Evolutionary conservation across 176 grass and related monocot species (phyloP), one percentile per base, ranked within the genome.

Genomic region (Aegilops speltoides): DNA sequence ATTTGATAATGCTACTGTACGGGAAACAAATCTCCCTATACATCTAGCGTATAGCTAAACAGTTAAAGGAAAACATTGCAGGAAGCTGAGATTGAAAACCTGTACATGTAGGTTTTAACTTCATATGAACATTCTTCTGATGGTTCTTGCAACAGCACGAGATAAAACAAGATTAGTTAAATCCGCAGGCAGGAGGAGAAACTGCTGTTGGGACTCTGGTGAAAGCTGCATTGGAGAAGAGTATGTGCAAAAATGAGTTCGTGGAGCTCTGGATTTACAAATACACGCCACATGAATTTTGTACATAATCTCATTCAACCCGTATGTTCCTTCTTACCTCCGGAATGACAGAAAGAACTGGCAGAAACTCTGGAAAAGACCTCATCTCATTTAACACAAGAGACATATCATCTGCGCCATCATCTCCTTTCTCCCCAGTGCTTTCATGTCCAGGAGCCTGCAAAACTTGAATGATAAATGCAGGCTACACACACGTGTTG

Each of bases 111-210:
- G 31, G 48, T 32, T 84, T 62, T 31, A 68, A 64, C 41, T 73
- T 88, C 78, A 96, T 34, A 74, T 83, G 81, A 98, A 91, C 79
- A 96, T 77, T 76, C 82, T 89, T 89, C 94, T 86, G 57, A 98
- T 86, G 70, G 97, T 91, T 88, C 97, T 94, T 78, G 97, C 97
- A 65, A 94, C 75, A 62, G 77, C 90, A 38, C 97, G 88, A 86
- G 97, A 94, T 56, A 96, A 86, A 81, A 96, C 36, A 60, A 87
- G 84, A 61, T 87, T 91, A 20, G 85, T 93, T 78, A 98, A 88
- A 88, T 98, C 97, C 6, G 66, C 83, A 80, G 97, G 94, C 40
- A 98, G 80, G 67, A 79, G 90, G 76, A 94, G 87, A 77, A 96
- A 84, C 70, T 90, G 94, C 36, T 96, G 87, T 77, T 98, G 97